Evolutionary conservation across 768 basidiomycete genomes (phyloP).

Genomic region (Hortiboletus flavorubellus): DNA sequence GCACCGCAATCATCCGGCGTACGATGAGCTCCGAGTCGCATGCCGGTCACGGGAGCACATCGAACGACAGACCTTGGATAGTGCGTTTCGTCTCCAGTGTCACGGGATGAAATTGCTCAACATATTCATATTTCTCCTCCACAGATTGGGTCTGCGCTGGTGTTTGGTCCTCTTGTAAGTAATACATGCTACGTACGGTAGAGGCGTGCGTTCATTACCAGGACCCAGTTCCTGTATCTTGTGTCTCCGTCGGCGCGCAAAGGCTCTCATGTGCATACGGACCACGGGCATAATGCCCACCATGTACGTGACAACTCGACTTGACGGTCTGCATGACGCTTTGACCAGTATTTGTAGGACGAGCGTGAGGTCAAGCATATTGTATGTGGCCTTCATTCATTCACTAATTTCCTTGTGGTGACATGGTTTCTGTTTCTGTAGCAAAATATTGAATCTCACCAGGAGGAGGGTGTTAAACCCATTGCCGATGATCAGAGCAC

Average conservation of each 20-base stretch:
- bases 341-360: conserved; percentile 19
- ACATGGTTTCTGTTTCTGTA: conserved; percentile 7
- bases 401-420: background rate
- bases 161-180: conserved; percentile 32
- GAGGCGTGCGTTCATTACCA: background rate
- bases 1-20: conserved; percentile 19
- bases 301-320: conserved; percentile 17
- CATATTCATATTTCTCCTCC: background rate
- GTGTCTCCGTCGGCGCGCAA: conserved; percentile 30
- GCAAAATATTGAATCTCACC: conserved; percentile 16
- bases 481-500: conserved; percentile 33
- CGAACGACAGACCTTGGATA: conserved; percentile 29
- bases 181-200: background rate
- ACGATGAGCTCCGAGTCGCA: conserved; percentile 27
- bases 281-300: conserved; percentile 20
- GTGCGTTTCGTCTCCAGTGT: conserved; percentile 13
- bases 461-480: conserved; percentile 6
- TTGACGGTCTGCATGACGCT: background rate
- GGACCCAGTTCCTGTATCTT: conserved; percentile 28
- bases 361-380: conserved; percentile 7
- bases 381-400: conserved; percentile 14
- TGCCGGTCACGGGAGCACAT: conserved; percentile 14
- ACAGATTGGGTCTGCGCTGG: conserved; percentile 31
- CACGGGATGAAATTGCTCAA: background rate
- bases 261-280: conserved; percentile 19